Evolutionary conservation across 2,329 filamentous ascomycete genomes (phyloP), one percentile per base, ranked within the genome.

Genomic region (Coniochaeta hoffmannii): DNA sequence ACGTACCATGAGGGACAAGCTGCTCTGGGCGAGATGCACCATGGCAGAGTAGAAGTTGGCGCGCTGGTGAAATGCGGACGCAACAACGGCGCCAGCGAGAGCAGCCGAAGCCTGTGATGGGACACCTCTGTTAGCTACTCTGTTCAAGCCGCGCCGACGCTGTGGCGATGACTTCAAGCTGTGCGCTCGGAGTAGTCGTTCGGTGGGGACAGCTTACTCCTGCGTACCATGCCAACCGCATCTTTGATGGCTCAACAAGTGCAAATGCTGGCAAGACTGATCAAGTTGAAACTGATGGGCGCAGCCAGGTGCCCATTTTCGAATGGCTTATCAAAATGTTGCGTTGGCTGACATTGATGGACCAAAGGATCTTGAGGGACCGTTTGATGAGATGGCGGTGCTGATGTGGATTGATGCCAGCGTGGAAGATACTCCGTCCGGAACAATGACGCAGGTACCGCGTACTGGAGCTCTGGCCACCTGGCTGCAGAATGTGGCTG

Each of bases 21-120:
- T 97, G 72, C 91, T 97, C 73, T 97, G 93, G 38, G 92, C 90
- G 53, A 99, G 84, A 73, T 97, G 96, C 51, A 99, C 94, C 74
- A 91, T 94, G 62, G 94, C 92, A 55, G 93, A 95, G 76, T 99
- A 99, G 79, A 97, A 99, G 74, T 99, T 99, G 60, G 94, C 87
- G 61, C 94, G 85, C 74, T 97, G 90, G 68, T 94, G 88, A 73
- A 97, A 93, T 59, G 94, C 93, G 68, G 92, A 94, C 57, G 96
- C 74, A 58, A 97, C 80, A 57, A 96, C 91, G 64, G 85, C 83
- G 61, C 84, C 87, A 64, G 93, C 93, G 68, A 96, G 85, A 73
- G 86, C 86, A 70, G 88, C 86, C 55, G 93, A 97, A 71, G 84
- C 80, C 88, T 91, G 63, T 56, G 57, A 46, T 54, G 35, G 30